phyloP scores from a whole-genome alignment of 2,329 filamentous ascomycete genomes.

The Raffaelea arxii region DNA sequence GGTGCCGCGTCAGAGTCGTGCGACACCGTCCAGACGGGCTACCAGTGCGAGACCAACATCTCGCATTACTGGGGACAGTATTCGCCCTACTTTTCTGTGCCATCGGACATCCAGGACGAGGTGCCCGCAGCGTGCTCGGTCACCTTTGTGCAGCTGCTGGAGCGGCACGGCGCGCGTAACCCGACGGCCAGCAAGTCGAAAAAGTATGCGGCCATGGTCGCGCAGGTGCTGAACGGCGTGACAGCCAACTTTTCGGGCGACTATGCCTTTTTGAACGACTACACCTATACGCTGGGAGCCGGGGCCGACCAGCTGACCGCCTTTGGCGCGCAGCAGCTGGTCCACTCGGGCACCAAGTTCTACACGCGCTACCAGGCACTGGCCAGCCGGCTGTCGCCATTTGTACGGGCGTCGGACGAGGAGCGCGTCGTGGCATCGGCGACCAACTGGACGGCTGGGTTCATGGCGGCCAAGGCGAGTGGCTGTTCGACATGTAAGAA shows the following conservation, averaged over 20 bases:
- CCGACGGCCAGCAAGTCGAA: slow-evolving; percentile 60
- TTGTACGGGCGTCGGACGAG: slow-evolving; percentile 30
- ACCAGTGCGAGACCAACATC: slow-evolving; percentile 50
- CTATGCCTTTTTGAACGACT: slow-evolving; percentile 62
- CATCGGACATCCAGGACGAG: slow-evolving; percentile 50
- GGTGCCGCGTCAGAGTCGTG: slow-evolving; percentile 22
- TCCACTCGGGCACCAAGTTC: slow-evolving; percentile 66
- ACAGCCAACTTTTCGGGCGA: slow-evolving; percentile 45
- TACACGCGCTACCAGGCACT: slow-evolving; percentile 62
- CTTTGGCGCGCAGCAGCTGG: slow-evolving; percentile 59
- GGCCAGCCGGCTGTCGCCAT: slow-evolving; percentile 35
- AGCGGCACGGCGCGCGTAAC: slow-evolving; percentile 74
- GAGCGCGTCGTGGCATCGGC: slow-evolving; percentile 45
- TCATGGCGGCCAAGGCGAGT: slow-evolving; percentile 43
- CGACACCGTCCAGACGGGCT: slow-evolving; percentile 44
- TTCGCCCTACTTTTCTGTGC: slow-evolving; percentile 69
- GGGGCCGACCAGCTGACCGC: slow-evolving; percentile 38
- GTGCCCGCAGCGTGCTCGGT: slow-evolving; percentile 58
- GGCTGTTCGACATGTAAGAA: slow-evolving; percentile 12
- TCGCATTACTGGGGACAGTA: slow-evolving; percentile 78
- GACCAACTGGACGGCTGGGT: slow-evolving; percentile 64
- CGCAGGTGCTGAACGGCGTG: slow-evolving; percentile 49
- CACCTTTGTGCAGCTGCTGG: slow-evolving; percentile 69
- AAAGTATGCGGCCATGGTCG: slow-evolving; percentile 53
- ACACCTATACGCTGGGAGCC: slow-evolving; percentile 52